These are phyloP conservation scores for Usnea hakonensis DNA, from an alignment of 495 filamentous ascomycete species.

Conservation along the genomic window DNA sequence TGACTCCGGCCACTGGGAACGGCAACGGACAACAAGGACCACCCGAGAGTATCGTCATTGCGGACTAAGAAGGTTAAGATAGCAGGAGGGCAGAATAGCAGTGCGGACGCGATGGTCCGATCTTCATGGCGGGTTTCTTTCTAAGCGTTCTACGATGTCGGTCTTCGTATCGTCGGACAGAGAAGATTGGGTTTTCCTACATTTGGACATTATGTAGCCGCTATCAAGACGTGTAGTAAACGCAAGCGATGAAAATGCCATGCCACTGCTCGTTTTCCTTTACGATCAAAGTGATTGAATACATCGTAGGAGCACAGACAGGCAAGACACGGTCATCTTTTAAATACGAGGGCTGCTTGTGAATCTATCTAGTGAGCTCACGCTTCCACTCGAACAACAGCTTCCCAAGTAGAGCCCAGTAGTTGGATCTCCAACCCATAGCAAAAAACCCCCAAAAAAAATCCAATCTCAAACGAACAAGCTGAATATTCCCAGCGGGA, in stretches of 20 bases:
- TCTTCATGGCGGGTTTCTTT: neutral
- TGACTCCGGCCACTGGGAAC: neutral
- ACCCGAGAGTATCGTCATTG: slow-evolving; percentile 13
- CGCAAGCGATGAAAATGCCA: neutral
- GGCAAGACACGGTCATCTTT: neutral
- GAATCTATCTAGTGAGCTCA: neutral
- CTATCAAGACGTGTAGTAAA: neutral
- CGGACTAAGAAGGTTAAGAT: neutral
- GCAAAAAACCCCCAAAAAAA: neutral
- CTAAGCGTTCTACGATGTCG: neutral
- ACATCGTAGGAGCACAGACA: neutral
- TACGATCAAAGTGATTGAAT: neutral
- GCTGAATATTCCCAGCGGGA: too few species aligned
- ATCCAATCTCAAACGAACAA: too few species aligned
- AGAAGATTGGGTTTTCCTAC: neutral
- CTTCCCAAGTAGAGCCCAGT: neutral
- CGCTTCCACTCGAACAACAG: neutral
- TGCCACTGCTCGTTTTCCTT: neutral
- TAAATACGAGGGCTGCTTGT: neutral
- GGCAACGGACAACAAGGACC: neutral
- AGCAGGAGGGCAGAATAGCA: neutral
- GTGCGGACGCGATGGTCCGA: neutral
- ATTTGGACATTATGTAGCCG: neutral
- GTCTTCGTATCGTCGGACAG: neutral
- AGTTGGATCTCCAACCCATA: neutral